A percentile compares a stretch with the other conserved stretches of the same genome.
These are phyloP conservation scores for Tylopilus subfusipes DNA, from an alignment of 768 basidiomycete genomes.

Conservation along the genomic window DNA sequence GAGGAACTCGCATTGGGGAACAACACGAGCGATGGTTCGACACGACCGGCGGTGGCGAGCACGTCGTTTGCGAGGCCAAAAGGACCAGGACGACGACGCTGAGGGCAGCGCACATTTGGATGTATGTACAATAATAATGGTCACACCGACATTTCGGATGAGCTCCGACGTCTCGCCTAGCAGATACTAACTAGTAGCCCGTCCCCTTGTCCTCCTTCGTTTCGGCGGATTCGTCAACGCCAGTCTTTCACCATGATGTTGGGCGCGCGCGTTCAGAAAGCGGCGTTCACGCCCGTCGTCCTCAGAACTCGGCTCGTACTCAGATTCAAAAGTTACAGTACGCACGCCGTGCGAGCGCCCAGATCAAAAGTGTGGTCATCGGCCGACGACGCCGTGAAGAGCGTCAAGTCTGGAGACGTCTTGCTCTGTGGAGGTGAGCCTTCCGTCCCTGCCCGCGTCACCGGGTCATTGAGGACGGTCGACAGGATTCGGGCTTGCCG, in stretches of 20 bases:
- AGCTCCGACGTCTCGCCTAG: slow-evolving; percentile 19
- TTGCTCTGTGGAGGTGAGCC: slow-evolving; percentile 77
- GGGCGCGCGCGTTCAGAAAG: slow-evolving; percentile 11
- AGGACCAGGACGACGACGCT: slow-evolving; percentile 59
- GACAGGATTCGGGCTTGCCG: slow-evolving; percentile 84
- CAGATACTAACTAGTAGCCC: not conserved
- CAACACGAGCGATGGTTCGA: slow-evolving; percentile 1
- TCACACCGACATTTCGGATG: slow-evolving; percentile 11
- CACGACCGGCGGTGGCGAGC: slow-evolving; percentile 23
- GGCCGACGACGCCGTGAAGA: slow-evolving; percentile 78
- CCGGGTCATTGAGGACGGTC: not conserved
- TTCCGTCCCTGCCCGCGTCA: not conserved
- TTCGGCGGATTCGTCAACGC: not conserved
- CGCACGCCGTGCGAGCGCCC: slow-evolving; percentile 22
- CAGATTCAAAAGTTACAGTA: slow-evolving; percentile 26
- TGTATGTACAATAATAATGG: not conserved
- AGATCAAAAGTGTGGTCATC: slow-evolving; percentile 74
- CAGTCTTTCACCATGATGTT: slow-evolving; percentile 27
- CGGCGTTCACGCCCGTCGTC: slow-evolving; percentile 14
- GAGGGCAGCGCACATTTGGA: not conserved
- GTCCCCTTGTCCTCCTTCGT: not conserved
- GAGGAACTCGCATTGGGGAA: slow-evolving; percentile 47
- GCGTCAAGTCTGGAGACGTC: slow-evolving; percentile 75
- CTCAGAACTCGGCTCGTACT: slow-evolving; percentile 15
- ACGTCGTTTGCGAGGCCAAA: slow-evolving; percentile 66